Percentiles rank a stretch among this genome's conserved stretches.
Conservation (phyloP, 2,329 filamentous ascomycete genomes). For the Microsporum audouinii region DNA sequence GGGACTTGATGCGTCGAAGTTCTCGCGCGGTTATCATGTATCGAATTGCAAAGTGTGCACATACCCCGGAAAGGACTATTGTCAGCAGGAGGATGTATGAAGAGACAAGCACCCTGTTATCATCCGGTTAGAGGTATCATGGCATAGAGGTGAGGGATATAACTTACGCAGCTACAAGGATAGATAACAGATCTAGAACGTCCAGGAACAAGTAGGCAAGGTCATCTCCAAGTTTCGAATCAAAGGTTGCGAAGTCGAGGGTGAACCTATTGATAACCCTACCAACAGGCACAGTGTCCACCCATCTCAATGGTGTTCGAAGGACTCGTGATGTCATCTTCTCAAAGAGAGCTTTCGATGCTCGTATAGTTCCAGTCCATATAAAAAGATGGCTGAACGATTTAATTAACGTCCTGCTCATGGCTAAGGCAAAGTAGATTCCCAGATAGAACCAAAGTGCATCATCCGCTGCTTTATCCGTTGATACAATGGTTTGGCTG, state of each 20-base stretch:
- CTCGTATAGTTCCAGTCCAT: slow-evolving; percentile 66
- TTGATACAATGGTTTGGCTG: background rate
- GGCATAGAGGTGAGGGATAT: background rate
- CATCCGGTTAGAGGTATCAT: background rate
- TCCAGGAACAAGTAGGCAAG: background rate
- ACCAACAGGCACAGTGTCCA: slow-evolving; percentile 80
- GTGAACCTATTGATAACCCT: slow-evolving; percentile 87
- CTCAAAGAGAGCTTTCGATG: slow-evolving; percentile 63
- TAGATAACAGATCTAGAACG: background rate
- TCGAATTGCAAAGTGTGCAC: slow-evolving; percentile 1
- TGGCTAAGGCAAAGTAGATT: slow-evolving; percentile 56
- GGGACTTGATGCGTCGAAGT: background rate
- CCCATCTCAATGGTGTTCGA: slow-evolving; percentile 75
- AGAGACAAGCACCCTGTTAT: background rate
- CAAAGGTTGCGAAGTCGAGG: slow-evolving; percentile 78
- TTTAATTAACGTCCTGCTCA: slow-evolving; percentile 48
- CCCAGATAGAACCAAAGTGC: slow-evolving; percentile 20
- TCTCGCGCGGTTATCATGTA: slow-evolving; percentile 6
- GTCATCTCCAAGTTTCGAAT: slow-evolving; percentile 28
- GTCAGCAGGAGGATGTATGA: background rate
- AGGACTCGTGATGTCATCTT: slow-evolving; percentile 62
- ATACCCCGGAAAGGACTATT: background rate
- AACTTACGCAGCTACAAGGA: slow-evolving; percentile 4
- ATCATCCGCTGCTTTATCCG: background rate
- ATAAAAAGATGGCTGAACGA: slow-evolving; percentile 55